These are phyloP conservation scores for Xylariaceae sp. DNA, from an alignment of 2,329 filamentous ascomycete species.

Conservation along the genomic window DNA sequence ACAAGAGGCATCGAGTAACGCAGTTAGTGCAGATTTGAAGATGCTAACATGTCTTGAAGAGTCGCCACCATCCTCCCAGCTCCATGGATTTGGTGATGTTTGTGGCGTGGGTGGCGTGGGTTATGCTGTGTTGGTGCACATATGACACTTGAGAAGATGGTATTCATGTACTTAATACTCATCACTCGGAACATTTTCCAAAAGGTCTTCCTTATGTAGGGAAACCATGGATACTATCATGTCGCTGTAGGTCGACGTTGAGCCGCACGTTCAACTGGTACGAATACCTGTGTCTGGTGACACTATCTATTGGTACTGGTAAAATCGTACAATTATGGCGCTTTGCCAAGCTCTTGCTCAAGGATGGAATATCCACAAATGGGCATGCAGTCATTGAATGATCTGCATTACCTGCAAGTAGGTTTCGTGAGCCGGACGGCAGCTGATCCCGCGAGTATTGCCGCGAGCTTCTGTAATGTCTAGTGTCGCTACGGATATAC, in stretches of 20 bases:
- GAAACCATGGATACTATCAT: neutral
- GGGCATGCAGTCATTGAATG: slow-evolving; percentile 22
- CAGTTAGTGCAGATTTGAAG: neutral
- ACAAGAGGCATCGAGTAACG: neutral
- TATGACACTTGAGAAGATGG: neutral
- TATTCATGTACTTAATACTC: neutral
- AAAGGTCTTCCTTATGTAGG: neutral
- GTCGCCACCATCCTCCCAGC: neutral
- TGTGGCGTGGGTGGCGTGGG: no score
- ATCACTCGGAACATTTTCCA: neutral
- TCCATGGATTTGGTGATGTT: neutral
- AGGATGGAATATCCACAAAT: slow-evolving; percentile 8
- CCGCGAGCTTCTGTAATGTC: slow-evolving; percentile 11
- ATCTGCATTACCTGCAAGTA: slow-evolving; percentile 26
- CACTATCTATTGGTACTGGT: neutral
- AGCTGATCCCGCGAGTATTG: slow-evolving; percentile 19
- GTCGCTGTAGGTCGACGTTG: neutral
- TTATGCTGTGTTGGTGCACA: neutral
- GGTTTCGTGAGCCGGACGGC: slow-evolving; percentile 21
- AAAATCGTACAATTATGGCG: no score
- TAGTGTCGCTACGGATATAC: no score
- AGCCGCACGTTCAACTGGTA: slow-evolving; percentile 8
- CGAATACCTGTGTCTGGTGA: neutral
- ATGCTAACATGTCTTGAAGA: neutral
- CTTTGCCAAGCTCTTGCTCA: neutral